Evolutionary conservation across 2,329 filamentous ascomycete genomes (phyloP).

Genomic region (Colletotrichum godetiae): DNA sequence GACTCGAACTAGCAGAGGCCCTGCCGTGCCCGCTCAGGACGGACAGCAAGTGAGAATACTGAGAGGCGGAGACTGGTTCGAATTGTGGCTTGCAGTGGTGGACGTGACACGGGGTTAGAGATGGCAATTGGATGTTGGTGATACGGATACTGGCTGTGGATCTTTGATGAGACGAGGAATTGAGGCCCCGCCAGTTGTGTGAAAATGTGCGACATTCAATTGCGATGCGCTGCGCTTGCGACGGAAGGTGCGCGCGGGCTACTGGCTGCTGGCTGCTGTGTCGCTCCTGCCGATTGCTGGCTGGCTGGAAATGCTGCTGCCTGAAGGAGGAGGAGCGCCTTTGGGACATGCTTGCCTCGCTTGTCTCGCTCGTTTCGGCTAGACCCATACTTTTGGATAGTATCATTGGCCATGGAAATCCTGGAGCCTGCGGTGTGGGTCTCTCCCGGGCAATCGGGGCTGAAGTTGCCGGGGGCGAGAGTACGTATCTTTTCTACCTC

Average conservation of each 20-base stretch:
- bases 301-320: slow-evolving; percentile 34
- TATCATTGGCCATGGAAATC: slow-evolving; percentile 5
- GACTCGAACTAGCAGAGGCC: neutral
- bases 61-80: neutral
- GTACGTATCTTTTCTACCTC: neutral
- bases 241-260: neutral
- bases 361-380: slow-evolving; percentile 14
- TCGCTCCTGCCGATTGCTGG: neutral
- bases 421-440: slow-evolving; percentile 30
- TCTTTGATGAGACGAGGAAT: neutral
- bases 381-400: neutral
- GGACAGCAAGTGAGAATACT: too few relatives aligned
- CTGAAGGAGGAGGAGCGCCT: slow-evolving; percentile 18
- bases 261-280: neutral
- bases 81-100: neutral
- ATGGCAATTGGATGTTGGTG: too few relatives aligned
- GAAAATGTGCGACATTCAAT: neutral
- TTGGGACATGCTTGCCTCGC: slow-evolving; percentile 11
- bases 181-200: neutral
- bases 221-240: slow-evolving; percentile 8
- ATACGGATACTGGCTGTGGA: neutral
- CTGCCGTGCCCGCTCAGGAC: too few relatives aligned
- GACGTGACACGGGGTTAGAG: too few relatives aligned
- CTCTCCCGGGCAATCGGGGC: slow-evolving; percentile 1
- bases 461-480: neutral